Percentiles rank a stretch among this genome's conserved stretches.
Evolutionary conservation across 345 rosid genomes (phyloP).

Genomic region (Nasturtium officinale): DNA sequence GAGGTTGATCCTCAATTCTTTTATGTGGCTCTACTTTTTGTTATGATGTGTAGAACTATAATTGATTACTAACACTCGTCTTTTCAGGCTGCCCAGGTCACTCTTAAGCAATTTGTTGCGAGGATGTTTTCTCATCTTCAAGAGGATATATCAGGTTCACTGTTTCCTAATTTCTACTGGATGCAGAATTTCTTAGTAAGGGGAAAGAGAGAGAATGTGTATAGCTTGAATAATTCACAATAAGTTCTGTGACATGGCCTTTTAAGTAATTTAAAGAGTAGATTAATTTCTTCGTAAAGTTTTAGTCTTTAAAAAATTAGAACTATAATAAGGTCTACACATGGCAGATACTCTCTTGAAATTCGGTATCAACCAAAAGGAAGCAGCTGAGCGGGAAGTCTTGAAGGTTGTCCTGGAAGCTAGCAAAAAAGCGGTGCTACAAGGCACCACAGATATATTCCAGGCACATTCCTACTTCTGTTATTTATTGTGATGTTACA

Average conservation of each 20-base stretch:
- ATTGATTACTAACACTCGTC: constrained; percentile 43
- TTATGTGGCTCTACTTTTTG: constrained; percentile 15
- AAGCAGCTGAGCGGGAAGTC: constrained; percentile 56
- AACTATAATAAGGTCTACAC: constrained; percentile 24
- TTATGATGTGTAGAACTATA: constrained; percentile 21
- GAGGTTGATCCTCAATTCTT: constrained; percentile 55
- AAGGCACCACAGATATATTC: constrained; percentile 83
- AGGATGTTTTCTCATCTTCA: constrained; percentile 68
- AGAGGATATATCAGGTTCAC: constrained; percentile 79
- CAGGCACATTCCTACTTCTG: constrained; percentile 53
- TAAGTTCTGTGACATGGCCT: constrained; percentile 23
- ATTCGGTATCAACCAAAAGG: constrained; percentile 56
- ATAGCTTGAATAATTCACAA: constrained; percentile 26
- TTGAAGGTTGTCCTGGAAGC: constrained; percentile 71
- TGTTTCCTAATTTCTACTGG: constrained; percentile 35
- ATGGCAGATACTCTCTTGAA: constrained; percentile 69
- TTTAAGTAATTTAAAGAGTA: constrained; percentile 25
- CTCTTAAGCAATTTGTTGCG: constrained; percentile 69
- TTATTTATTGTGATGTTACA: neutral
- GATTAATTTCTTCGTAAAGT: constrained; percentile 8
- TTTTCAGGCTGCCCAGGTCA: constrained; percentile 77
- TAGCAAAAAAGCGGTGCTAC: constrained; percentile 74
- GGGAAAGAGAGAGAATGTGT: constrained; percentile 25
- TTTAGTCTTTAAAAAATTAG: constrained; percentile 14
- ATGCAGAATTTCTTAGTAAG: constrained; percentile 2